Evolutionary conservation across 2,329 filamentous ascomycete genomes (phyloP).

Genomic region (Cladophialophora carrionii): DNA sequence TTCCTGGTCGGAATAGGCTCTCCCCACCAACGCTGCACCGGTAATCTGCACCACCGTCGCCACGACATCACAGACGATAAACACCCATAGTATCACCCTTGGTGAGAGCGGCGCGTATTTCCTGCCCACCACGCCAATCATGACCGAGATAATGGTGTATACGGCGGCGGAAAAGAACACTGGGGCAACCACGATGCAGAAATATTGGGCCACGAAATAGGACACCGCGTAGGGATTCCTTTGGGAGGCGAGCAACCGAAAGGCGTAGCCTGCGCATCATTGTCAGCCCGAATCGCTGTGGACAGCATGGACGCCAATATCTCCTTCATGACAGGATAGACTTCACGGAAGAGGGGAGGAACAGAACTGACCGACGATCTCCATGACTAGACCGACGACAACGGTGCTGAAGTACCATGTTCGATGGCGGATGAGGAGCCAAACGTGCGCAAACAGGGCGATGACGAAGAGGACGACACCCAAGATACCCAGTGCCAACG

Average conservation of each 20-base stretch:
- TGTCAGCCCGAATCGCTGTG: not conserved
- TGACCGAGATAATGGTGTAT: constrained; percentile 58
- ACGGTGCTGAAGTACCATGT: constrained; percentile 45
- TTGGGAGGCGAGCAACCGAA: constrained; percentile 54
- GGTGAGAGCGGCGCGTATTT: constrained; percentile 53
- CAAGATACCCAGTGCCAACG: constrained; percentile 51
- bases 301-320: not conserved
- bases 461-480: constrained; percentile 48
- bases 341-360: too few relatives aligned
- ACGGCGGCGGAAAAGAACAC: constrained; percentile 62
- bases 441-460: constrained; percentile 28
- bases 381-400: constrained; percentile 51
- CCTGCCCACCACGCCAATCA: constrained; percentile 54
- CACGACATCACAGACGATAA: constrained; percentile 59
- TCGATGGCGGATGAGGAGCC: constrained; percentile 31
- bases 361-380: constrained; percentile 48
- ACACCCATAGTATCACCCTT: constrained; percentile 56
- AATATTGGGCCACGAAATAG: constrained; percentile 64
- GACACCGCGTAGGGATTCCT: constrained; percentile 58
- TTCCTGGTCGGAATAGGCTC: constrained; percentile 52
- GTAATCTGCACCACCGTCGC: constrained; percentile 59
- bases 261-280: constrained; percentile 47
- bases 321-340: not conserved
- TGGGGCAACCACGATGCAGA: constrained; percentile 64
- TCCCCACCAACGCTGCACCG: constrained; percentile 60